phyloP scores from a whole-genome alignment of 306 rosid genomes.

The Prosopis cineraria region DNA sequence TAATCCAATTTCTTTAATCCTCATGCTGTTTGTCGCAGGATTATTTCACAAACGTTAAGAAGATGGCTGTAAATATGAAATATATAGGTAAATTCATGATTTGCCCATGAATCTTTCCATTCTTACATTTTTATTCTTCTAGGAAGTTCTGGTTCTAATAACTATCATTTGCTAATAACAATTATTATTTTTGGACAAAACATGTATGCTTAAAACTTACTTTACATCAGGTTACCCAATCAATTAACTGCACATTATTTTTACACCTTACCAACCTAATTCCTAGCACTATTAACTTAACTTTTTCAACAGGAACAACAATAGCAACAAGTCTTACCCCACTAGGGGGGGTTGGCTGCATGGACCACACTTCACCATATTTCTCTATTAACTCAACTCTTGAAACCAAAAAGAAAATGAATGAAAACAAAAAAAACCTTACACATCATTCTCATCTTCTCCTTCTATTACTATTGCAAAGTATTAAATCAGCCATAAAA shows the following conservation, averaged over 20 bases:
- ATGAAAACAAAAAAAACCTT: neutral
- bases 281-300: neutral
- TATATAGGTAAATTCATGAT: slow-evolving; percentile 69
- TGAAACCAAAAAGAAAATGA: neutral
- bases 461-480: neutral
- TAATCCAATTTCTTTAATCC: slow-evolving; percentile 27
- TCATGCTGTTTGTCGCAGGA: slow-evolving; percentile 50
- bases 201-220: neutral
- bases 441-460: neutral
- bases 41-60: slow-evolving; percentile 61
- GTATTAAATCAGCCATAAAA: neutral
- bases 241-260: neutral
- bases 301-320: neutral
- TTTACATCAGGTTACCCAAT: neutral
- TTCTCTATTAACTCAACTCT: neutral
- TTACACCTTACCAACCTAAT: neutral
- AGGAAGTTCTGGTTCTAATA: neutral
- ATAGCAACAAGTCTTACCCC: neutral
- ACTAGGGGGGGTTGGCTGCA: neutral
- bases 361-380: neutral
- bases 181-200: neutral
- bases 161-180: slow-evolving; percentile 3
- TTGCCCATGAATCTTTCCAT: neutral
- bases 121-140: neutral
- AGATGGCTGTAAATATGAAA: slow-evolving; percentile 81